Evolutionary conservation across 305 asterid species (phyloP).

Genomic region (Fraxinus angustifolia): DNA sequence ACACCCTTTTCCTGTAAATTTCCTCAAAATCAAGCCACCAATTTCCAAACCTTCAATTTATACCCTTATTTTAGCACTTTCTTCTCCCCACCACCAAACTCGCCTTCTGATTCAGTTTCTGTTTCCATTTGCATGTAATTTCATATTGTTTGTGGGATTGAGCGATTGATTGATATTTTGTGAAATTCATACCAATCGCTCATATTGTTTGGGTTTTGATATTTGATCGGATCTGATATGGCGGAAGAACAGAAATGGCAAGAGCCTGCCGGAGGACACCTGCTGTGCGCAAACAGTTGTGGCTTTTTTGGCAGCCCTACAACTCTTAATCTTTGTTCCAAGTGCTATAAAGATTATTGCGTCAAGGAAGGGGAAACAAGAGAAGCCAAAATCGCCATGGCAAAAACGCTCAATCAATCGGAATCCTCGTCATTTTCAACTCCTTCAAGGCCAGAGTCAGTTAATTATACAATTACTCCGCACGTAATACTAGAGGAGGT

Average conservation of each 20-base stretch:
- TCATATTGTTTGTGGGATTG: not conserved
- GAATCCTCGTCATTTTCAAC: constrained; percentile 1
- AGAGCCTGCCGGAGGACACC: constrained; percentile 36
- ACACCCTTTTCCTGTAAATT: not conserved
- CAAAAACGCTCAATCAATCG: constrained; percentile 21
- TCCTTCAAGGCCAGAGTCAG: not conserved
- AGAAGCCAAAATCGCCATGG: constrained; percentile 33
- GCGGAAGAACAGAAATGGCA: constrained; percentile 57
- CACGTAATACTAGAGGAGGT: not conserved
- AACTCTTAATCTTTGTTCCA: constrained; percentile 45
- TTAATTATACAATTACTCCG: not conserved
- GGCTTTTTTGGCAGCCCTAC: constrained; percentile 53
- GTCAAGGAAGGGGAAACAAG: constrained; percentile 30
- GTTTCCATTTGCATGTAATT: constrained; percentile 20
- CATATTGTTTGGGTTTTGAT: not conserved
- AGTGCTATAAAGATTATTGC: constrained; percentile 43
- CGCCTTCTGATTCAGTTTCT: constrained; percentile 10
- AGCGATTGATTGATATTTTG: constrained; percentile 28
- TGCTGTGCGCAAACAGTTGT: constrained; percentile 49
- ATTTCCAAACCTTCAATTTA: not conserved
- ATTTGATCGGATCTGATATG: constrained; percentile 21
- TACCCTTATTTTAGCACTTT: not conserved
- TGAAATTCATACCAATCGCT: constrained; percentile 29
- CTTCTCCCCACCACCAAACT: constrained; percentile 15
- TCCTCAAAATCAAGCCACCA: not conserved